phyloP scores from a whole-genome alignment of 306 rosid species.

The Quercus mongolica region DNA sequence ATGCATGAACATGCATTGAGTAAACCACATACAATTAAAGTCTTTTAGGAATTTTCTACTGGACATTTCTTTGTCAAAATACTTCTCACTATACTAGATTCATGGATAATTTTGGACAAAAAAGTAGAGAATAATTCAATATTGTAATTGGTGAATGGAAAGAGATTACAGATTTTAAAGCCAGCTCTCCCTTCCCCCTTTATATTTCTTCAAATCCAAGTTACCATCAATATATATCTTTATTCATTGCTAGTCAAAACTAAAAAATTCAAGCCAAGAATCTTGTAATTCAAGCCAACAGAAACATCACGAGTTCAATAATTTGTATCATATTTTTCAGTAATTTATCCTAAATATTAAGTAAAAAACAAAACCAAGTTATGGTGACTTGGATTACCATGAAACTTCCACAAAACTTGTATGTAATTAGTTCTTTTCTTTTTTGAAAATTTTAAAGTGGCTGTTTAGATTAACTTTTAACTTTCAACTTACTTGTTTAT shows the following conservation, averaged over 20 bases:
- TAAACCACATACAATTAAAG: background rate
- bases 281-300: too few relatives aligned
- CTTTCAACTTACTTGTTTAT: too few relatives aligned
- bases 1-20: slow-evolving; percentile 3
- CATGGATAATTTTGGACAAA: background rate
- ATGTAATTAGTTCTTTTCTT: background rate
- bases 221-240: too few relatives aligned
- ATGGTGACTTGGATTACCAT: background rate
- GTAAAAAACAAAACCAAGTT: background rate
- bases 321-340: too few relatives aligned
- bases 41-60: background rate
- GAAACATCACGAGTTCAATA: too few relatives aligned
- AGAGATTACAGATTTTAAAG: background rate
- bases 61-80: background rate
- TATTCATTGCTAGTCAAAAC: too few relatives aligned
- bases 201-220: background rate
- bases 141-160: background rate
- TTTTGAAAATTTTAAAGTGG: background rate
- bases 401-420: too few relatives aligned
- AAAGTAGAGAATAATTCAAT: background rate
- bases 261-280: too few relatives aligned
- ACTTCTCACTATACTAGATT: background rate
- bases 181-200: background rate
- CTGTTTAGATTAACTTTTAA: too few relatives aligned
- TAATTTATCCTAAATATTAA: background rate